phyloP scores from a whole-genome alignment of 345 rosid species.

The Hibiscus syriacus region DNA sequence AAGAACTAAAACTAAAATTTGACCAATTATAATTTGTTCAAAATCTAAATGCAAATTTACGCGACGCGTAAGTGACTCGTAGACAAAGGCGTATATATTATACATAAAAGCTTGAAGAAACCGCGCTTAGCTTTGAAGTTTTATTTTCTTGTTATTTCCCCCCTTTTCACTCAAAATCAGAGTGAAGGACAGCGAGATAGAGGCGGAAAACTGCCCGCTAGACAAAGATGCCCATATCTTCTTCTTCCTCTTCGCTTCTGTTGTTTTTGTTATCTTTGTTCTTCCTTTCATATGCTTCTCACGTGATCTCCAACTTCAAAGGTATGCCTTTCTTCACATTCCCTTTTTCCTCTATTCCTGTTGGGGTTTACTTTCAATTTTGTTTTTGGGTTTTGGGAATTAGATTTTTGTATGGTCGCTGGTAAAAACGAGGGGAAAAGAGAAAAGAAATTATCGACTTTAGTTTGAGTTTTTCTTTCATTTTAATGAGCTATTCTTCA shows the following conservation, averaged over 20 bases:
- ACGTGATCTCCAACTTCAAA: not conserved
- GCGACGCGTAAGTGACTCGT: conserved; percentile 4
- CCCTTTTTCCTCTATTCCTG: not conserved
- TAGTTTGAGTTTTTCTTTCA: not conserved
- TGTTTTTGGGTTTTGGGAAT: not conserved
- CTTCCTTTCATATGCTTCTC: not conserved
- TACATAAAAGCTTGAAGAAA: not conserved
- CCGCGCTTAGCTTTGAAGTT: not conserved
- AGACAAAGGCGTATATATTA: not conserved
- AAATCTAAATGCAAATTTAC: not conserved
- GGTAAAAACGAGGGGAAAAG: not conserved
- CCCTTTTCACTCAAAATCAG: not conserved
- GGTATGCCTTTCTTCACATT: not conserved
- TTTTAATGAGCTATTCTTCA: not conserved
- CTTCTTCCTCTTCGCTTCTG: not conserved
- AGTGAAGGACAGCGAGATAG: not conserved
- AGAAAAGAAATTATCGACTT: not conserved
- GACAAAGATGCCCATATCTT: not conserved
- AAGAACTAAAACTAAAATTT: too few species aligned
- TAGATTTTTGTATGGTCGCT: not conserved
- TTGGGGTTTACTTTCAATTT: not conserved
- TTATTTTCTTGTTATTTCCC: too few species aligned
- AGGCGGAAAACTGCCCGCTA: not conserved
- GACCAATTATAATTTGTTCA: too few species aligned
- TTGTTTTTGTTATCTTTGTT: not conserved